Percentiles rank a stretch among this genome's conserved stretches.
These are phyloP conservation scores for Leishmania mexicana DNA, from an alignment of 208 protist genomes.

Conservation along the genomic window DNA sequence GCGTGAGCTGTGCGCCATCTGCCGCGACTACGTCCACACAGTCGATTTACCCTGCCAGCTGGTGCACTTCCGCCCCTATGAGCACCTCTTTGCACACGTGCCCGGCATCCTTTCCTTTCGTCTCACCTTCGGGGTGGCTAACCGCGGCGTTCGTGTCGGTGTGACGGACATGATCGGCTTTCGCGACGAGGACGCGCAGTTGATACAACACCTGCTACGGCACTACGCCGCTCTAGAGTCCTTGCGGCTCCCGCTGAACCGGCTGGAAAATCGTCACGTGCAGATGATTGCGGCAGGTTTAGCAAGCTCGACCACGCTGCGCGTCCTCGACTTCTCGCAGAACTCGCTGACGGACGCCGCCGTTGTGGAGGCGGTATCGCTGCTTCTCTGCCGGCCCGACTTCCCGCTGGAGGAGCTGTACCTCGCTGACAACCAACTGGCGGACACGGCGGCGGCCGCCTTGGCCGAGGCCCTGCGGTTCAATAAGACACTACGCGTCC, in stretches of 20 bases:
- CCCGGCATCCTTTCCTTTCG: slow-evolving; percentile 66
- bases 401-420: slow-evolving; percentile 80
- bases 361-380: slow-evolving; percentile 53
- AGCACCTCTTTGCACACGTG: slow-evolving; percentile 65
- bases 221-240: slow-evolving; percentile 49
- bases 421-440: slow-evolving; percentile 79
- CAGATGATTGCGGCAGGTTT: slow-evolving; percentile 67
- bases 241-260: slow-evolving; percentile 76
- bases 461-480: slow-evolving; percentile 68
- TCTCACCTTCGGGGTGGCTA: slow-evolving; percentile 77
- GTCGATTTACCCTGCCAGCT: slow-evolving; percentile 75
- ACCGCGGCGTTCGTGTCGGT: slow-evolving; percentile 57
- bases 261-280: slow-evolving; percentile 50
- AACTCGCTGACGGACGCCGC: slow-evolving; percentile 81
- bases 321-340: slow-evolving; percentile 82
- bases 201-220: slow-evolving; percentile 56
- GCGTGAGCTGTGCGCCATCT: slow-evolving; percentile 62
- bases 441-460: slow-evolving; percentile 51
- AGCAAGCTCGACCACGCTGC: slow-evolving; percentile 60
- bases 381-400: slow-evolving; percentile 66
- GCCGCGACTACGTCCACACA: slow-evolving; percentile 72
- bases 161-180: slow-evolving; percentile 81
- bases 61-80: slow-evolving; percentile 70
- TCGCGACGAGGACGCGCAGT: slow-evolving; percentile 62
- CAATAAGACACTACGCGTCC: slow-evolving; percentile 79